These are phyloP conservation scores for Plasmodium inui DNA, from an alignment of 169 alveolate species.

Conservation along the genomic window DNA sequence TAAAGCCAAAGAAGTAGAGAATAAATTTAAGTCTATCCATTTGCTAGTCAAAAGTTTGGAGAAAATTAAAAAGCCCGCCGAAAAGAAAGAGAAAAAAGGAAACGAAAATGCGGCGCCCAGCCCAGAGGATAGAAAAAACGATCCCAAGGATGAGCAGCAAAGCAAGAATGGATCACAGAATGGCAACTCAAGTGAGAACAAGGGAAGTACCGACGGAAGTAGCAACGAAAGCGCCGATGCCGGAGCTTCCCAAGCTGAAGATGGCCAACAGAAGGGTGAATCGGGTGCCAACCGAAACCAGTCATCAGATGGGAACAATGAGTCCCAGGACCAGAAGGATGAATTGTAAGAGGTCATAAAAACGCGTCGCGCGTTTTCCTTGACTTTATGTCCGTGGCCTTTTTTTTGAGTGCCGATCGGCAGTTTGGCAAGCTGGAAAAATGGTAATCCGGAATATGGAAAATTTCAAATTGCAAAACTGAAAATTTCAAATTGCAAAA, in stretches of 20 bases:
- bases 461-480: too few relatives aligned
- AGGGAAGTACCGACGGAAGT: not conserved
- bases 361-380: not conserved
- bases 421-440: not conserved
- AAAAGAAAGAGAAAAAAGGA: conserved; percentile 8
- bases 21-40: conserved; percentile 15
- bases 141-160: conserved; percentile 34
- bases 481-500: not conserved
- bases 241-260: not conserved
- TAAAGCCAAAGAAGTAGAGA: conserved; percentile 67
- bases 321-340: conserved; percentile 33
- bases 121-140: conserved; percentile 29
- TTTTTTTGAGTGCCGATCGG: not conserved
- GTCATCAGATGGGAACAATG: not conserved
- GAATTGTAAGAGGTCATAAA: conserved; percentile 11
- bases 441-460: not conserved
- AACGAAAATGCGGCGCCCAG: not conserved
- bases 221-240: conserved; percentile 7
- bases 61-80: conserved; percentile 42
- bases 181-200: not conserved
- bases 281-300: not conserved
- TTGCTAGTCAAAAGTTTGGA: conserved; percentile 26
- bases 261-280: not conserved
- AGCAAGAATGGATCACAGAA: conserved; percentile 4
- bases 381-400: not conserved